Evolutionary conservation across 2,329 filamentous ascomycete species (phyloP).

Genomic region (Lasiodiplodia sp.): DNA sequence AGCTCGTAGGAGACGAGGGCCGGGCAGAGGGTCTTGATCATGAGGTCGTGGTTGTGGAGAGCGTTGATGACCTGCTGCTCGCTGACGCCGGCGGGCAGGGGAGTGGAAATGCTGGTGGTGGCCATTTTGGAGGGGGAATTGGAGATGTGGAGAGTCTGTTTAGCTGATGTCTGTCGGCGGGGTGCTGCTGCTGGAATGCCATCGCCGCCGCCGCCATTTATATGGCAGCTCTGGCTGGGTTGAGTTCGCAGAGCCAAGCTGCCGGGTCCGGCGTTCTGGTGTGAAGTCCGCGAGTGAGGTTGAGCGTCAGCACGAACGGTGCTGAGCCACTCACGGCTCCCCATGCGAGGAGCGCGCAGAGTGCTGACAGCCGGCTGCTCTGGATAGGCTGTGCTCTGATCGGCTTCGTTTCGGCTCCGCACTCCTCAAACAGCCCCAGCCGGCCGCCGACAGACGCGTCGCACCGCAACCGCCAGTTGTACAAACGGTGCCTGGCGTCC

Average conservation of each 20-base stretch:
- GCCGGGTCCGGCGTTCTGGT: conserved; percentile 10
- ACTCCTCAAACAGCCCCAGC: not conserved
- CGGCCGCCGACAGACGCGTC: not conserved
- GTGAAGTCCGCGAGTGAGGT: conserved; percentile 22
- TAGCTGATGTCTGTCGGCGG: not conserved
- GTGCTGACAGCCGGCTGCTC: conserved; percentile 11
- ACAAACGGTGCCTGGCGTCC: conserved; percentile 1
- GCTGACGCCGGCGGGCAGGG: conserved; percentile 40
- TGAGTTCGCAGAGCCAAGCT: conserved; percentile 3
- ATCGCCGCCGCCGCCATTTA: conserved; percentile 16
- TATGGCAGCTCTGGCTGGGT: not conserved
- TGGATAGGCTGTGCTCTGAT: conserved; percentile 1
- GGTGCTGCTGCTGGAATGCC: not conserved
- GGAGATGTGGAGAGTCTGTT: not conserved
- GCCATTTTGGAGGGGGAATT: conserved; percentile 38
- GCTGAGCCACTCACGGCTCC: conserved; percentile 29
- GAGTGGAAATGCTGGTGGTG: conserved; percentile 47
- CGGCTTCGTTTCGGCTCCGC: conserved; percentile 22
- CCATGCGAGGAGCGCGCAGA: conserved; percentile 5
- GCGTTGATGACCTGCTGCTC: conserved; percentile 41
- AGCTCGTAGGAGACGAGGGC: conserved; percentile 44
- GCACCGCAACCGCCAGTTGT: not conserved
- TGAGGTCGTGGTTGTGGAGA: conserved; percentile 50
- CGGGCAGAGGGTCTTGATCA: conserved; percentile 49
- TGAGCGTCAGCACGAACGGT: not conserved